Base-by-base conservation (phyloP, 208 protist genomes). In the Acanthamoeba quina region DNA sequence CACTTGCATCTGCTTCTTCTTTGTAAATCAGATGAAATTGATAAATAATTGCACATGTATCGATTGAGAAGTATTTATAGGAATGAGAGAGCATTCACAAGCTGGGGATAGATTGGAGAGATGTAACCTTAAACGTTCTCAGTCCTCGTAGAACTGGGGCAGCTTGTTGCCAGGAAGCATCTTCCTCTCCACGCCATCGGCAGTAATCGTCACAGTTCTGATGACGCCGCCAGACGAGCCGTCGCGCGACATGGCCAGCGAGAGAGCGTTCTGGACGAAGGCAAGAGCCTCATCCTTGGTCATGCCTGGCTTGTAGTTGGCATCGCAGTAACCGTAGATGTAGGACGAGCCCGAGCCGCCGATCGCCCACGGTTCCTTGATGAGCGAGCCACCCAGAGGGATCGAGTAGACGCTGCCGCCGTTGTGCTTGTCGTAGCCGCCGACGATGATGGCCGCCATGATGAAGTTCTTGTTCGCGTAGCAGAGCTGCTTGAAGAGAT, bases 321-420 rank as follows among this genome's bases (percentile, higher is more conserved):
- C 97, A 95, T 99, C 99, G 95, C 99, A 99, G 96, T 99, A 99
- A 34, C 99, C 99, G 96, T 99, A 99, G 94, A 99, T 98, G 95
- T 99, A 99, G 41, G 99, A 99, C 37, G 99, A 99, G 56, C 99
- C 99, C 86, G 98, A 98, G 83, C 97, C 99, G 62, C 99, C 98
- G 56, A 99, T 98, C 0, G 98, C 97, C 94, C 98, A 99, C 93
- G 98, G 98, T 80, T 99, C 96, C 95, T 98, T 98, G 54, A 99
- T 97, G 74, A 98, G 98, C 6, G 98, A 98, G 6, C 98, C 99
- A 47, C 98, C 99, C 13, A 99, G 98, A 4, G 99, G 98, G 94
- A 99, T 99, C 94, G 97, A 98, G 97, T 99, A 99, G 41, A 99
- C 98, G 21, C 96, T 98, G 29, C 98, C 98, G n/a, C 99, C 99